phyloP scores from a whole-genome alignment of 2,329 filamentous ascomycete genomes.

The Pyricularia sp. region DNA sequence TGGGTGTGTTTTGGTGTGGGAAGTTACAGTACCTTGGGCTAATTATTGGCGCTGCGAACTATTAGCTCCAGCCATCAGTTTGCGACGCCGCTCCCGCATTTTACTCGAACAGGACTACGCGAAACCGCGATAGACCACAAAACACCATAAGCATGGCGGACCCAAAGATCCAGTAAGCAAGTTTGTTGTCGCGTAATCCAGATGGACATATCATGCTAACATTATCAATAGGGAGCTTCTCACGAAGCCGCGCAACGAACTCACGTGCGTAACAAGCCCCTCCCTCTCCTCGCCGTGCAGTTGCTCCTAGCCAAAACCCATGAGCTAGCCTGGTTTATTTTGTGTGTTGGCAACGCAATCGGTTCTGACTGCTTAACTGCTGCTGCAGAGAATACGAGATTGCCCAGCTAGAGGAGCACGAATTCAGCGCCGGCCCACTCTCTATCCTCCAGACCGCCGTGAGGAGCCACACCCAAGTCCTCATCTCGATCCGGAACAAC shows the following conservation, averaged over 20 bases:
- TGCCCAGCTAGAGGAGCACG: conserved; percentile 54
- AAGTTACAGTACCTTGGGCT: not conserved
- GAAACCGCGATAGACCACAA: conserved; percentile 12
- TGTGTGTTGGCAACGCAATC: not conserved
- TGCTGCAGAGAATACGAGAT: conserved; percentile 75
- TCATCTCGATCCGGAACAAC: conserved; percentile 97
- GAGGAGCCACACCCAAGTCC: conserved; percentile 85
- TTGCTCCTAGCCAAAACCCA: not conserved
- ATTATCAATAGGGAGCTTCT: conserved; percentile 64
- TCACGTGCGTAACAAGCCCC: conserved; percentile 60
- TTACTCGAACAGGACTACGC: not conserved
- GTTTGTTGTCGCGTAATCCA: conserved; percentile 5
- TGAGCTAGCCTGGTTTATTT: not conserved
- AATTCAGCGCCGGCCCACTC: conserved; percentile 47
- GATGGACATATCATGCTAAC: conserved; percentile 18
- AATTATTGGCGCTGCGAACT: not conserved
- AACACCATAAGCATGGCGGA: conserved; percentile 43
- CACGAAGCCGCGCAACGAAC: conserved; percentile 78
- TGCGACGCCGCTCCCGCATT: not conserved
- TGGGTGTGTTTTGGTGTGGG: not conserved
- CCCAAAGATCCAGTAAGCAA: conserved; percentile 61
- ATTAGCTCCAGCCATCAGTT: not conserved
- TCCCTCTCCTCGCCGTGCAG: conserved; percentile 5
- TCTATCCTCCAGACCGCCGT: conserved; percentile 97
- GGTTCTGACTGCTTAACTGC: conserved; percentile 8